These are phyloP conservation scores for Curvularia eragrostidis DNA, from an alignment of 2,329 filamentous ascomycete genomes.

Conservation along the genomic window DNA sequence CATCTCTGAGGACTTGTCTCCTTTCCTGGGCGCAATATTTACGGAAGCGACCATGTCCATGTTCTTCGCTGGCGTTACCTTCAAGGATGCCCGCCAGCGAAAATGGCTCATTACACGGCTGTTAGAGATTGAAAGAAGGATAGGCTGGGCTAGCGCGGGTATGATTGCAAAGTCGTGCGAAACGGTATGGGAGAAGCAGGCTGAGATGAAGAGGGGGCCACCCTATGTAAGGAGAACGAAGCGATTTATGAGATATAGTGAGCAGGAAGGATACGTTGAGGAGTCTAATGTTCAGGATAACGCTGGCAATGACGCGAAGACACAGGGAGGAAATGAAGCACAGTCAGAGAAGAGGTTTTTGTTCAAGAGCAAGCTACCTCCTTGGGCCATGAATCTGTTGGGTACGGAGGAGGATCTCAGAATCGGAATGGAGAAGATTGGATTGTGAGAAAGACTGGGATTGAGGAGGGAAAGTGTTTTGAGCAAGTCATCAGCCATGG, in stretches of 20 bases:
- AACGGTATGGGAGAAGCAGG: conserved; percentile 79
- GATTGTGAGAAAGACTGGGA: conserved; percentile 9
- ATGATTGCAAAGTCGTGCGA: conserved; percentile 87
- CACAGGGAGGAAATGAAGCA: neutral
- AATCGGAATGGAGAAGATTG: conserved; percentile 39
- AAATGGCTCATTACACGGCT: conserved; percentile 78
- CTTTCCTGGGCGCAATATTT: conserved; percentile 78
- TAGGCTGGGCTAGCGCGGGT: conserved; percentile 84
- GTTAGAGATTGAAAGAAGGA: conserved; percentile 76
- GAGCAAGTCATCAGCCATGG: neutral
- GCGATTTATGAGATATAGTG: conserved; percentile 20
- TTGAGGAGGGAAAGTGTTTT: neutral
- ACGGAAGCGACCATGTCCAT: conserved; percentile 82
- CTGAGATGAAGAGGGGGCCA: conserved; percentile 75
- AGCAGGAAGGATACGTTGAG: conserved; percentile 23
- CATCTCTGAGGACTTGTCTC: conserved; percentile 63
- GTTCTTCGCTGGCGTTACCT: conserved; percentile 88
- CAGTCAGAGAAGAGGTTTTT: conserved; percentile 55
- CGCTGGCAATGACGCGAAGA: conserved; percentile 1
- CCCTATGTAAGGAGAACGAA: conserved; percentile 61
- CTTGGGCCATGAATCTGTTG: conserved; percentile 80
- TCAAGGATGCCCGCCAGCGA: conserved; percentile 73
- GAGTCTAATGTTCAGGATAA: neutral
- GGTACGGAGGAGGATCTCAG: conserved; percentile 76
- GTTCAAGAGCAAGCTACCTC: conserved; percentile 67